Conservation (phyloP, 768 basidiomycete genomes). For the Panellus pusillus region DNA sequence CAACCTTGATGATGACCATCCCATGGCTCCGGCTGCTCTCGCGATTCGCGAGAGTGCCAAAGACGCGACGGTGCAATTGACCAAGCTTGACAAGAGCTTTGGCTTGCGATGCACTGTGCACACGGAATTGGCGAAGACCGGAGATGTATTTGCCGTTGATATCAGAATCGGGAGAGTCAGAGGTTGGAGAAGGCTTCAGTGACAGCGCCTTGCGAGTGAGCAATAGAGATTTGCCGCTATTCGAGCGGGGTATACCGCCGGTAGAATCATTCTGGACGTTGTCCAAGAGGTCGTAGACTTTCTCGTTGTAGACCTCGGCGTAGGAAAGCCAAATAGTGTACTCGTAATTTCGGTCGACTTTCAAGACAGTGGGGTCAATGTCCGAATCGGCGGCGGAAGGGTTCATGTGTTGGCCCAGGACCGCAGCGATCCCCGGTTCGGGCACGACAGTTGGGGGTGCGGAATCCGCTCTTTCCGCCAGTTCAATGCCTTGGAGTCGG, state of each 20-base stretch:
- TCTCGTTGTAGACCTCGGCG: constrained; percentile 97
- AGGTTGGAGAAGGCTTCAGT: constrained; percentile 75
- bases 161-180: constrained; percentile 49
- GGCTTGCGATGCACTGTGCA: constrained; percentile 76
- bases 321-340: constrained; percentile 94
- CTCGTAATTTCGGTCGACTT: constrained; percentile 86
- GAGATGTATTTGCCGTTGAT: constrained; percentile 77
- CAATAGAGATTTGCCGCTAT: constrained; percentile 47
- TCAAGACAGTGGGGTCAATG: constrained; percentile 62
- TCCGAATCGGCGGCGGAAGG: constrained; percentile 44
- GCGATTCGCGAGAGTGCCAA: constrained; percentile 91
- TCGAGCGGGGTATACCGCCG: constrained; percentile 32
- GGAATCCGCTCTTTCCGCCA: constrained; percentile 51
- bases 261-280: constrained; percentile 52
- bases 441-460: constrained; percentile 43
- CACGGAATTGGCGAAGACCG: constrained; percentile 82
- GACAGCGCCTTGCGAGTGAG: constrained; percentile 83
- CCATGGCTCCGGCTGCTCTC: constrained; percentile 92
- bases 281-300: constrained; percentile 90
- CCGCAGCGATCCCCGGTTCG: constrained; percentile 62
- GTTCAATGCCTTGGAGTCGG: constrained; percentile 76
- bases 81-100: constrained; percentile 83
- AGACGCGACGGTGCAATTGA: constrained; percentile 89
- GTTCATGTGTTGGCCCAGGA: constrained; percentile 61
- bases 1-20: constrained; percentile 87